Conservation (phyloP, 2,329 filamentous ascomycete genomes). For the Talaromyces albobiverticillius region DNA sequence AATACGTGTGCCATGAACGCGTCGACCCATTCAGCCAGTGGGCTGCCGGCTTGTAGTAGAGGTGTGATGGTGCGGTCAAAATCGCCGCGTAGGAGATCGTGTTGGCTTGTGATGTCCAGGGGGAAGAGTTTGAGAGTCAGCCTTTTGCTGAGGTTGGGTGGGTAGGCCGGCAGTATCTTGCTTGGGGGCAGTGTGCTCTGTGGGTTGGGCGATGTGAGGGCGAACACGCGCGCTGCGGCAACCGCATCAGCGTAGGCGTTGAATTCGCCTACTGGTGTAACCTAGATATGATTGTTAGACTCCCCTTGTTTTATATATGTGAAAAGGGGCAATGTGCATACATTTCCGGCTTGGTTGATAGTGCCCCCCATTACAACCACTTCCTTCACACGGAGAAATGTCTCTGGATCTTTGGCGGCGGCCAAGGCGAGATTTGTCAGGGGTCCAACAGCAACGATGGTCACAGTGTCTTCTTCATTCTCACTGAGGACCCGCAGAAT, state of each 20-base stretch:
- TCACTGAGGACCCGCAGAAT: constrained; percentile 83
- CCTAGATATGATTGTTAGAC: constrained; percentile 26
- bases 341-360: constrained; percentile 75
- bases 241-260: constrained; percentile 88
- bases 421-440: constrained; percentile 92
- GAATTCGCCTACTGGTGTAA: constrained; percentile 84
- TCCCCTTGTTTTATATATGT: neutral
- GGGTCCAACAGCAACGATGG: constrained; percentile 86
- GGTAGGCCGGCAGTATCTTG: constrained; percentile 58
- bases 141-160: constrained; percentile 58
- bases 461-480: constrained; percentile 78
- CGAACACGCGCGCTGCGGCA: constrained; percentile 72
- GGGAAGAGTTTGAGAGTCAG: constrained; percentile 71
- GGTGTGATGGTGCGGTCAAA: constrained; percentile 58
- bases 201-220: constrained; percentile 71
- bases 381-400: constrained; percentile 85
- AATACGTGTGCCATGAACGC: constrained; percentile 72
- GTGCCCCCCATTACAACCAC: constrained; percentile 94
- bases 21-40: constrained; percentile 69
- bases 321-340: constrained; percentile 42
- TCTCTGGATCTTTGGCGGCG: constrained; percentile 81
- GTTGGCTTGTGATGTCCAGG: constrained; percentile 72
- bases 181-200: constrained; percentile 75
- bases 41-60: constrained; percentile 61
- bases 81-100: constrained; percentile 61